Base-by-base conservation (phyloP, 1,139 yeast species). In the Neolecta irregularis region DNA sequence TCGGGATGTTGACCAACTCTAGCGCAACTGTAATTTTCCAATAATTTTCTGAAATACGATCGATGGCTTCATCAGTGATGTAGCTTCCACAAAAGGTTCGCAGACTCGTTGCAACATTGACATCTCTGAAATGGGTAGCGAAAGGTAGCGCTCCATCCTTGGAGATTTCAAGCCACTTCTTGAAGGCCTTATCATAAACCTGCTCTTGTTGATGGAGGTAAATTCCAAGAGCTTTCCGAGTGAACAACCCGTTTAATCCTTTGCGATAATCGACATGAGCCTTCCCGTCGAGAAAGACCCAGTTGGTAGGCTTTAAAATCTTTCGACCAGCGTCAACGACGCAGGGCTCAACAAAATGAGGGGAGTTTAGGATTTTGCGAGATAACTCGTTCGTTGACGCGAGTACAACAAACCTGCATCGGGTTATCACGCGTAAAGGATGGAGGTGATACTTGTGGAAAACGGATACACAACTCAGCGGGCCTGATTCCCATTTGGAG, bases 221-320 rank as follows among this genome's bases (percentile, higher is more conserved):
- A 46, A 68, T 66, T 44, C 78, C 76, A 52, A 88, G 65, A 2
- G 98, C 96, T 48, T 69, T 66, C 46, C 73, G 71, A 11, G 93
- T 76, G 58, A 88, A 88, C 42, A 88, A 65, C 6, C 93, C 93
- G 54, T 88, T 88, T 52, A 88, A 64, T 13, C 92, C 74, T 54
- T 75, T 74, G 58, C 98, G 74, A 61, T 85, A 88, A 57, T 88
- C 98, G 42, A 74, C 72, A 52, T 88, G 98, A 22, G 73, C 91
- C 62, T 83, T 81, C 48, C 98, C 98, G 53, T 88, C 98, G 51
- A 83, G 61, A 56, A 88, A 88, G 33, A 88, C 98, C 98, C 98
- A 88, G 63, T 85, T 88, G 35, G 88, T 66, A 31, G 96, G 95
- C 58, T 96, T 72, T 52, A 88, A 64, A 48, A 88, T 80, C 61